phyloP scores from a whole-genome alignment of 2,329 filamentous ascomycete genomes.

The Bisporella sp. region DNA sequence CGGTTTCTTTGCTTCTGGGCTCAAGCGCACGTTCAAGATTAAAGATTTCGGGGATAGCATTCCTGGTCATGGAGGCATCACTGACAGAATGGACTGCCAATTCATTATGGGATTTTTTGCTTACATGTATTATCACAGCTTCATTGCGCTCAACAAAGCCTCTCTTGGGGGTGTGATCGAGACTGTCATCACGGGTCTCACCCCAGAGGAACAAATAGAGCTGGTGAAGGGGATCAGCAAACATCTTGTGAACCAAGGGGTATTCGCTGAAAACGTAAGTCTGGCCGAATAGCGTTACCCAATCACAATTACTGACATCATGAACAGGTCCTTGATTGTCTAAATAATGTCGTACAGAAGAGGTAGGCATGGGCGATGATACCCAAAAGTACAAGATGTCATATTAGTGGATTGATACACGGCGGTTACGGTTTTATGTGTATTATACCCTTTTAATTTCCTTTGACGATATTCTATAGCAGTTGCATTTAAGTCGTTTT shows the following conservation, averaged over 20 bases:
- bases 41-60: conserved; percentile 99
- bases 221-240: conserved; percentile 57
- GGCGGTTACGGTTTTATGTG: background rate
- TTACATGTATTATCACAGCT: conserved; percentile 98
- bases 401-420: background rate
- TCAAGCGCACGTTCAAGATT: conserved; percentile 99
- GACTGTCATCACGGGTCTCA: conserved; percentile 82
- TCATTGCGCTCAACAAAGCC: conserved; percentile 83
- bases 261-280: conserved; percentile 27
- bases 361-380: conserved; percentile 9
- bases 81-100: conserved; percentile 98
- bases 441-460: background rate
- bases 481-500: too few relatives aligned
- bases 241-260: conserved; percentile 58
- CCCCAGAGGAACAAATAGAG: conserved; percentile 83
- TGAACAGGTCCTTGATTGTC: conserved; percentile 21
- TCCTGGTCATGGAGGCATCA: conserved; percentile 95
- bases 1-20: conserved; percentile 93
- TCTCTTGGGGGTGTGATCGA: conserved; percentile 85
- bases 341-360: conserved; percentile 18
- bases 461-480: too few relatives aligned
- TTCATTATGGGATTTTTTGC: conserved; percentile 99
- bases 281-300: background rate
- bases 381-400: background rate
- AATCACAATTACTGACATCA: conserved; percentile 1